Percentiles rank a stretch among this genome's conserved stretches.
Conservation (phyloP, 2,329 filamentous ascomycete species). For the Hymenotorrendiella dingleyae region DNA sequence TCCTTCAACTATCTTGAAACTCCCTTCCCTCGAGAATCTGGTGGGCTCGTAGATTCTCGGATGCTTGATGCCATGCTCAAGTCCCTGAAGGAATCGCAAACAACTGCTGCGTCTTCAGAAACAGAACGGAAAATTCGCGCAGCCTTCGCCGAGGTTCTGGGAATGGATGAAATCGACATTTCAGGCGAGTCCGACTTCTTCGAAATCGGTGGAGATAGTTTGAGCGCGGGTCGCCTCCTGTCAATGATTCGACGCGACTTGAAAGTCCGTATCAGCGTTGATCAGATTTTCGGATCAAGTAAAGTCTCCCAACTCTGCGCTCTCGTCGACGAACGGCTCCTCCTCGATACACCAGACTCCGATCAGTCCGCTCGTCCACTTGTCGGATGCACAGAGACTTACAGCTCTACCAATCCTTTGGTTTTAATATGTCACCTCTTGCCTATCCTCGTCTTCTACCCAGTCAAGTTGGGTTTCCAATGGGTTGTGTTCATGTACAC, state of each 20-base stretch:
- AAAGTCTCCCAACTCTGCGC: slow-evolving; percentile 30
- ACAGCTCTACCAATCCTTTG: background rate
- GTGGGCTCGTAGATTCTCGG: background rate
- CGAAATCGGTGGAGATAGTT: slow-evolving; percentile 46
- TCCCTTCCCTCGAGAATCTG: slow-evolving; percentile 8
- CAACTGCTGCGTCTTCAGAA: slow-evolving; percentile 1
- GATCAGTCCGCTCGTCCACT: background rate
- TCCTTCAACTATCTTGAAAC: slow-evolving; percentile 3
- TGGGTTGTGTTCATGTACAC: background rate
- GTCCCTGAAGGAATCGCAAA: background rate
- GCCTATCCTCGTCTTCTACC: background rate
- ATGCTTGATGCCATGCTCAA: background rate
- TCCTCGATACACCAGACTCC: background rate
- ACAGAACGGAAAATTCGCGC: slow-evolving; percentile 36
- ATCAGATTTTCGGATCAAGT: slow-evolving; percentile 44
- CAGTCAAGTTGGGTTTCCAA: background rate
- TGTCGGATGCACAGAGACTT: background rate
- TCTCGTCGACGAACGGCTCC: slow-evolving; percentile 8
- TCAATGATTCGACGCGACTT: slow-evolving; percentile 46
- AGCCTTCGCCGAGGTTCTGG: slow-evolving; percentile 41
- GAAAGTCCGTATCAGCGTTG: slow-evolving; percentile 43
- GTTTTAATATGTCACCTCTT: background rate
- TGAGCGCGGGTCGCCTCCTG: slow-evolving; percentile 46
- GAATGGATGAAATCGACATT: slow-evolving; percentile 35
- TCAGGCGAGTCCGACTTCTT: slow-evolving; percentile 43